Evolutionary conservation across 352 stramenopile species (phyloP).

Genomic region (Phytophthora pistaciae): DNA sequence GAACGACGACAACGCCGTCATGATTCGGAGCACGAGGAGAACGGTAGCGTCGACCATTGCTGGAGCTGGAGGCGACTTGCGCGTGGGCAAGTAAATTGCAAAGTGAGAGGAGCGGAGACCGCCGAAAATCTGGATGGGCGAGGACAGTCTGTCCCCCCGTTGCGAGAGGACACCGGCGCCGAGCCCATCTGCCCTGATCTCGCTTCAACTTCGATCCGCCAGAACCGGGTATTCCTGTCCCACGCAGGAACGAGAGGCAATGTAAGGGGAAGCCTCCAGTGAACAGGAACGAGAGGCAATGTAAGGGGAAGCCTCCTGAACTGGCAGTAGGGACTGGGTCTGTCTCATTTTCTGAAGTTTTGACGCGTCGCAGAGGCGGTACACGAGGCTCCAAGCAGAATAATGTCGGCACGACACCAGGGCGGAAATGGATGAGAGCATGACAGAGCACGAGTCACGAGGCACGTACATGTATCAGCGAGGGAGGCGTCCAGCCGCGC

Average conservation of each 20-base stretch:
- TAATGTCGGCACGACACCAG: not conserved
- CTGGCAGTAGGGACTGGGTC: slow-evolving; percentile 8
- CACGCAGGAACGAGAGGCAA: not conserved
- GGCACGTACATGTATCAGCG: not conserved
- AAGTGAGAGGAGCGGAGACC: slow-evolving; percentile 19
- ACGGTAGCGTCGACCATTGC: slow-evolving; percentile 27
- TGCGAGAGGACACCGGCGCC: slow-evolving; percentile 1
- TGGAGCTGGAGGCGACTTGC: slow-evolving; percentile 9
- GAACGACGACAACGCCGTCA: slow-evolving; percentile 47
- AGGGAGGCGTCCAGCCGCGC: not conserved
- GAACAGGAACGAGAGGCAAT: not conserved
- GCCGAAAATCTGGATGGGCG: not conserved
- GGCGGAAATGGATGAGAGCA: slow-evolving; percentile 24
- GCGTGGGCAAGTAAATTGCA: slow-evolving; percentile 26
- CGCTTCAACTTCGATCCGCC: slow-evolving; percentile 16
- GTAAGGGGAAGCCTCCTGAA: not conserved
- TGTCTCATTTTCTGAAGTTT: slow-evolving; percentile 43
- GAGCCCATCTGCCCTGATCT: slow-evolving; percentile 12
- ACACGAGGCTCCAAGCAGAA: slow-evolving; percentile 21
- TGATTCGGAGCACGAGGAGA: slow-evolving; percentile 34
- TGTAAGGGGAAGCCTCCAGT: not conserved
- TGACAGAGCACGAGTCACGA: slow-evolving; percentile 22
- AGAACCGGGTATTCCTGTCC: not conserved
- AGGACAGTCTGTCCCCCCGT: slow-evolving; percentile 25
- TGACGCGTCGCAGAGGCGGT: slow-evolving; percentile 26